A percentile compares a stretch with the other conserved stretches of the same genome.
These are phyloP conservation scores for Solanum aculeatissimum DNA, from an alignment of 305 asterid species.

Conservation along the genomic window DNA sequence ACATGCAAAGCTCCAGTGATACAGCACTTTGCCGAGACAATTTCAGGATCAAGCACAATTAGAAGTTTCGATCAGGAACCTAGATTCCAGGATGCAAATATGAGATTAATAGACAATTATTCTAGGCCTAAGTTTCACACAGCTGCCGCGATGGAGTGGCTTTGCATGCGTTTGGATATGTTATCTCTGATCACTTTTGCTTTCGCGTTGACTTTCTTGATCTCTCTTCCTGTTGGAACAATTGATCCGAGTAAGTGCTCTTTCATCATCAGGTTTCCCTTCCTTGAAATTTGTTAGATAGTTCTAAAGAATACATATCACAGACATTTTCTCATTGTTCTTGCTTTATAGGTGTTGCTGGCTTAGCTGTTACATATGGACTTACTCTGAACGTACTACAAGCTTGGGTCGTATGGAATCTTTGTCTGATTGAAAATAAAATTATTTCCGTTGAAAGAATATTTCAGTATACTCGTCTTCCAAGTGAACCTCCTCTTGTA, in stretches of 20 bases:
- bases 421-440: constrained; percentile 57
- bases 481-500: constrained; percentile 65
- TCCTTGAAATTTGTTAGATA: not conserved
- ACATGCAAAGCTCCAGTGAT: constrained; percentile 83
- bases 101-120: constrained; percentile 65
- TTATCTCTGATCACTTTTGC: constrained; percentile 62
- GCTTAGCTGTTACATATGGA: constrained; percentile 81
- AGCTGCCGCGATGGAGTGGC: constrained; percentile 86
- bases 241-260: constrained; percentile 60
- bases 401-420: constrained; percentile 54
- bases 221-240: constrained; percentile 62
- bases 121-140: constrained; percentile 67
- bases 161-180: constrained; percentile 65
- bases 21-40: constrained; percentile 82
- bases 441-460: constrained; percentile 86
- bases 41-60: constrained; percentile 77
- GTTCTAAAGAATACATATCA: not conserved
- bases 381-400: constrained; percentile 63
- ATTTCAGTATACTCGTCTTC: constrained; percentile 56
- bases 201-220: constrained; percentile 49
- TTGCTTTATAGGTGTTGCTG: constrained; percentile 59
- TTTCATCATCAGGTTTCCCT: not conserved
- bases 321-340: not conserved
- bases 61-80: constrained; percentile 67
- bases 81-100: constrained; percentile 51